phyloP scores from a whole-genome alignment of 805 yeast species.

The Metschnikowia hibisci region DNA sequence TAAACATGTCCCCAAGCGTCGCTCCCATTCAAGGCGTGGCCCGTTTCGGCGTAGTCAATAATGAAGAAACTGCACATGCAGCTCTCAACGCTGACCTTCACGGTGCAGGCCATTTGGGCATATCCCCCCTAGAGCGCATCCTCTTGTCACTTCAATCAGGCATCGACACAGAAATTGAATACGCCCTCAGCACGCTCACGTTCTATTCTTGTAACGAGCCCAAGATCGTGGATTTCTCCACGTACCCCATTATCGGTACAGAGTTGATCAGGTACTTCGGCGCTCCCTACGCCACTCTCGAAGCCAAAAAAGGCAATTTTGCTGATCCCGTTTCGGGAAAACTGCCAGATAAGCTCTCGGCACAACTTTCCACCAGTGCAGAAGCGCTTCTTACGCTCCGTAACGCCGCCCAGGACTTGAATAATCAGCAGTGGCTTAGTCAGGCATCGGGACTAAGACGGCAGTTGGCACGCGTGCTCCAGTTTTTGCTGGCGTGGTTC shows the following conservation, averaged over 20 bases:
- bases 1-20: constrained; percentile 13
- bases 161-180: constrained; percentile 61
- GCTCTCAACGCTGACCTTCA: constrained; percentile 12
- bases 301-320: constrained; percentile 14
- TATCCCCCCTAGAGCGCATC: constrained; percentile 60
- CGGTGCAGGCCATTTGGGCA: constrained; percentile 47
- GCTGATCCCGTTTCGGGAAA: no score
- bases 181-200: constrained; percentile 59
- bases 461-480: constrained; percentile 44
- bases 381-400: constrained; percentile 65
- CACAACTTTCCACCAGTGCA: constrained; percentile 26
- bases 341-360: constrained; percentile 14
- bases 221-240: constrained; percentile 45
- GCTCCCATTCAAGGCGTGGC: constrained; percentile 17
- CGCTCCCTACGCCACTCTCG: constrained; percentile 26
- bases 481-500: constrained; percentile 34
- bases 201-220: constrained; percentile 49
- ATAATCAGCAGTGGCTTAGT: constrained; percentile 75
- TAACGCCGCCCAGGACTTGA: constrained; percentile 79
- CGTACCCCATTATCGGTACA: constrained; percentile 40
- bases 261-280: constrained; percentile 37
- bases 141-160: constrained; percentile 66
- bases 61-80: constrained; percentile 12
- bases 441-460: constrained; percentile 45
- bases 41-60: constrained; percentile 11